phyloP scores from a whole-genome alignment of 768 basidiomycete genomes.

The Boletus pseudopeckii region DNA sequence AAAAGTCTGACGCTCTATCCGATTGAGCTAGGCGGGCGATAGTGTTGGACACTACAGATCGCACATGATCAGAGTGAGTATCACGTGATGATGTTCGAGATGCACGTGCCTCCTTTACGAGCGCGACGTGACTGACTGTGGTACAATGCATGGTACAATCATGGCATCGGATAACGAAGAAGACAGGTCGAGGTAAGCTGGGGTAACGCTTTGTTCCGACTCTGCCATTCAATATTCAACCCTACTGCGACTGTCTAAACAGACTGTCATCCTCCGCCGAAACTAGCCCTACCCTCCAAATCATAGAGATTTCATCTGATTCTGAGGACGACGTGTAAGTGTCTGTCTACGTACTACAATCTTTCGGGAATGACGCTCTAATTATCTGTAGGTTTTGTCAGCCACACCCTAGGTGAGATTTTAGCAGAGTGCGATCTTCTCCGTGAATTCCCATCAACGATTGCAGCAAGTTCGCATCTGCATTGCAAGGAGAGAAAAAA shows the following conservation, averaged over 20 bases:
- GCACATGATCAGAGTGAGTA: constrained; percentile 33
- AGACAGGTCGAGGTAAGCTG: constrained; percentile 36
- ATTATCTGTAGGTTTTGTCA: constrained; percentile 7
- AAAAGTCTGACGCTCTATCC: constrained; percentile 68
- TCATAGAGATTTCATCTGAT: constrained; percentile 57
- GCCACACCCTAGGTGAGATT: constrained; percentile 11
- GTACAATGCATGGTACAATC: neutral
- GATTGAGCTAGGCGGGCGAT: constrained; percentile 64
- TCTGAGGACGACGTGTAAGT: constrained; percentile 40
- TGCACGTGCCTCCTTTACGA: constrained; percentile 10
- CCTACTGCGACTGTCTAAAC: neutral
- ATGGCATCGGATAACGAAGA: constrained; percentile 50
- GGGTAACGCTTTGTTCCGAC: neutral
- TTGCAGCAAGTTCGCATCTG: constrained; percentile 4
- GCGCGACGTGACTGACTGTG: neutral
- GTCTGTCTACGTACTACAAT: neutral
- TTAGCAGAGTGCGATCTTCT: neutral
- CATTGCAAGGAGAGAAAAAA: neutral
- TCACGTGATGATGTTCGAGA: constrained; percentile 18
- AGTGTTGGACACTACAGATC: neutral
- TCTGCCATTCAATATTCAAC: neutral
- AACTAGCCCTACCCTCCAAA: constrained; percentile 21
- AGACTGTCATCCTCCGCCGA: neutral
- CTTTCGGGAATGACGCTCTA: neutral
- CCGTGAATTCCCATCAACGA: neutral